Evolutionary conservation across 345 rosid genomes (phyloP).

Genomic region (Sisymbrium irio): DNA sequence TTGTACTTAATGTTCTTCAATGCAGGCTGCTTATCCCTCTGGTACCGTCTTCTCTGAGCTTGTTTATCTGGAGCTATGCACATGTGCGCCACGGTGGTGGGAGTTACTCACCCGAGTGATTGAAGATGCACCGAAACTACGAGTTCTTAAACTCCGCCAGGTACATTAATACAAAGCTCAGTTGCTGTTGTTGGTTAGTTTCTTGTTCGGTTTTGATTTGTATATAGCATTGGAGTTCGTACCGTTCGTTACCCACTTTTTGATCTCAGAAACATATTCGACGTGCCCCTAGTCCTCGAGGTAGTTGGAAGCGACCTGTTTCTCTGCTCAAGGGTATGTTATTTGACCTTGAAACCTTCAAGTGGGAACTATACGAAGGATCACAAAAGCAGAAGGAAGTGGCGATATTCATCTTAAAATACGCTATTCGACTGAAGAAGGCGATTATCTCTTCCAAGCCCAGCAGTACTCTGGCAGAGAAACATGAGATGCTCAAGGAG

Average conservation of each 20-base stretch:
- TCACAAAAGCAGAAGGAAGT: slow-evolving; percentile 30
- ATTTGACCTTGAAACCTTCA: slow-evolving; percentile 22
- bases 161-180: neutral
- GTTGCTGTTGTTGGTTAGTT: neutral
- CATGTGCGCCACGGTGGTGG: slow-evolving; percentile 36
- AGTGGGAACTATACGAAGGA: slow-evolving; percentile 35
- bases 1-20: neutral
- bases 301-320: slow-evolving; percentile 26
- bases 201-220: neutral
- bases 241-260: neutral
- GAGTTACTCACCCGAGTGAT: slow-evolving; percentile 26
- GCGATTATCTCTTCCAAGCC: slow-evolving; percentile 21
- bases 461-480: slow-evolving; percentile 21
- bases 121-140: slow-evolving; percentile 32
- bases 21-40: slow-evolving; percentile 33
- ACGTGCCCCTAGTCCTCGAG: slow-evolving; percentile 17
- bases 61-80: slow-evolving; percentile 31
- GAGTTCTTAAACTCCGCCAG: slow-evolving; percentile 31
- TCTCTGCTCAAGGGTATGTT: slow-evolving; percentile 12
- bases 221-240: neutral
- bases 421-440: slow-evolving; percentile 16
- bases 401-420: slow-evolving; percentile 19
- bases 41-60: slow-evolving; percentile 33
- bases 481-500: slow-evolving; percentile 38
- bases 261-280: slow-evolving; percentile 28